Conservation (phyloP, 2,329 filamentous ascomycete species). For the Ophiostoma perfectum region DNA sequence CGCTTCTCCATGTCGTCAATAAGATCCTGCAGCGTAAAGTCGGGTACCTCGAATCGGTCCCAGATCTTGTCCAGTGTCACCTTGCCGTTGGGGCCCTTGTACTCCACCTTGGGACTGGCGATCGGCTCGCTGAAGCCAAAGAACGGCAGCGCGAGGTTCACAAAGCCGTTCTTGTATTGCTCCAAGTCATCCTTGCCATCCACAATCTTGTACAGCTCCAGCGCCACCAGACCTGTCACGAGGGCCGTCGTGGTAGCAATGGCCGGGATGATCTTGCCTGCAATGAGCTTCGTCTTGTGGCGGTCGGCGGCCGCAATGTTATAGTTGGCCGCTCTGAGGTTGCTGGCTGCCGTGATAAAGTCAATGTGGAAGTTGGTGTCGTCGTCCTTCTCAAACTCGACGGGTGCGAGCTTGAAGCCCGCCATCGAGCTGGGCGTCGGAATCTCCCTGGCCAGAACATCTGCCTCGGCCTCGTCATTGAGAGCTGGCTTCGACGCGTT, state of each 20-base stretch:
- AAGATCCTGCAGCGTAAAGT: conserved; percentile 81
- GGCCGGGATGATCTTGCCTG: conserved; percentile 97
- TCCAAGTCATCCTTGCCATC: conserved; percentile 96
- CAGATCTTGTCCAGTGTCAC: conserved; percentile 92
- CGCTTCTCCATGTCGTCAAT: conserved; percentile 73
- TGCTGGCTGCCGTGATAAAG: conserved; percentile 96
- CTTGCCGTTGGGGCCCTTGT: conserved; percentile 70
- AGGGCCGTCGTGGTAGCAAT: conserved; percentile 96
- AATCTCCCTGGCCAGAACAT: conserved; percentile 65
- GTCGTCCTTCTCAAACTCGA: conserved; percentile 97
- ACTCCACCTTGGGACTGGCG: conserved; percentile 85
- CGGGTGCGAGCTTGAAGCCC: conserved; percentile 82
- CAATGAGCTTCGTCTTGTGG: conserved; percentile 99
- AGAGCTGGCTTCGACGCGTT: conserved; percentile 55
- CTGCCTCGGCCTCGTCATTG: conserved; percentile 70
- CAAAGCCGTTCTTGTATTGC: conserved; percentile 98
- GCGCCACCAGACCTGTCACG: conserved; percentile 84
- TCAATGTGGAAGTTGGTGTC: conserved; percentile 98
- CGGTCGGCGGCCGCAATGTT: conserved; percentile 88
- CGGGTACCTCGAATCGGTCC: conserved; percentile 89
- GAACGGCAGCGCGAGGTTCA: conserved; percentile 94
- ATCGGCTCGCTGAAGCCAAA: conserved; percentile 98
- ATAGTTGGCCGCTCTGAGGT: conserved; percentile 95
- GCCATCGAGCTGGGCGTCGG: conserved; percentile 75
- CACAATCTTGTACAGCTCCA: conserved; percentile 94